Percentiles rank a stretch among this genome's conserved stretches.
Evolutionary conservation across 2,329 filamentous ascomycete genomes (phyloP).

Genomic region (Calonectria pseudoreteaudii): DNA sequence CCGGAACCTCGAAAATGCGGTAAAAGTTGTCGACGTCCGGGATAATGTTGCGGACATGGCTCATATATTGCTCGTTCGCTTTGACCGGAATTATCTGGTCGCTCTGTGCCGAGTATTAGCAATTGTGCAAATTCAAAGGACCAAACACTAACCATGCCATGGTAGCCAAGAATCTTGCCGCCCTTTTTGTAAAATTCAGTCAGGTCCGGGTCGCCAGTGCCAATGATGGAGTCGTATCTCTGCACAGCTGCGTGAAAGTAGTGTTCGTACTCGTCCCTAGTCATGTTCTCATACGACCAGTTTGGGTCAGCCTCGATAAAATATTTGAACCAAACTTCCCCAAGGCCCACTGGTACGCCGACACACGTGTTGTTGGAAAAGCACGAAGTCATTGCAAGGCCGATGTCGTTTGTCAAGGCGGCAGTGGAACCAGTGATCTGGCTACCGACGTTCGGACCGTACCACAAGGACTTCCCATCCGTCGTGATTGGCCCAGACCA

Average conservation of each 20-base stretch:
- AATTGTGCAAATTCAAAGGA: not conserved
- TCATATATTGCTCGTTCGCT: not conserved
- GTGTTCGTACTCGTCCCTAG: not conserved
- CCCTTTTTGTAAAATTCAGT: constrained; percentile 1
- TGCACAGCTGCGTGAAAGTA: not conserved
- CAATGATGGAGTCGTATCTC: constrained; percentile 2
- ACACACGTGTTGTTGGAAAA: not conserved
- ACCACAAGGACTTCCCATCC: constrained; percentile 1
- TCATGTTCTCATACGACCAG: constrained; percentile 20
- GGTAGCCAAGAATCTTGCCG: constrained; percentile 13
- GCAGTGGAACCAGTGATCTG: not conserved
- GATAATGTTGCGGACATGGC: not conserved
- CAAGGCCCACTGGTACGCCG: constrained; percentile 1
- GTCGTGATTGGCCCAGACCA: constrained; percentile 15
- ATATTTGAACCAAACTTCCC: constrained; percentile 10
- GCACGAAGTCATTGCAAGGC: not conserved
- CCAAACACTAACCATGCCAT: constrained; percentile 5
- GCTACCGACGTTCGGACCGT: constrained; percentile 4
- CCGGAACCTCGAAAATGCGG: constrained; percentile 8
- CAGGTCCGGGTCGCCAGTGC: not conserved
- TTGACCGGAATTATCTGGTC: constrained; percentile 16
- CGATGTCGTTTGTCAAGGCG: constrained; percentile 9
- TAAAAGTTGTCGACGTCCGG: not conserved
- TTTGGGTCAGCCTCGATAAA: not conserved
- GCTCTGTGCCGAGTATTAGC: not conserved